A percentile compares a stretch with the other conserved stretches of the same genome.
phyloP scores from a whole-genome alignment of 495 filamentous ascomycete genomes.

The Sabuloglossum arenarium region DNA sequence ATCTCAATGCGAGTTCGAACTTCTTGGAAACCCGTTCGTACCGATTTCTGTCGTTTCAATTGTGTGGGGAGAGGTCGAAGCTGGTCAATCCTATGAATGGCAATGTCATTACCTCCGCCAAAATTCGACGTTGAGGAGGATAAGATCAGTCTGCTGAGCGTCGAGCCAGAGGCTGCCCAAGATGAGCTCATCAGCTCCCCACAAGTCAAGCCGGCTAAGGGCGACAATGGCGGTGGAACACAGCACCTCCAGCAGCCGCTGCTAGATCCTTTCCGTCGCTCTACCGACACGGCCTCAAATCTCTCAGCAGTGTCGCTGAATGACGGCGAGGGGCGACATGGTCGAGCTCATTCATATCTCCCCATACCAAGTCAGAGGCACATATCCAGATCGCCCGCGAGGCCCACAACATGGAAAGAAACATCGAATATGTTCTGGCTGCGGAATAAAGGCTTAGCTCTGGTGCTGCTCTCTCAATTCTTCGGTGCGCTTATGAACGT shows the following conservation, averaged over 20 bases:
- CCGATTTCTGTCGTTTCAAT: neutral
- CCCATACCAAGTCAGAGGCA: neutral
- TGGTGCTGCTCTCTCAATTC: conserved; percentile 58
- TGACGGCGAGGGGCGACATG: neutral
- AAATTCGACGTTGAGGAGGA: neutral
- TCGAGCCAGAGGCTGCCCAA: neutral
- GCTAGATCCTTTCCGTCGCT: neutral
- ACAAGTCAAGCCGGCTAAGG: neutral
- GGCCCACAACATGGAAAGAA: neutral
- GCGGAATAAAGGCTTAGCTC: conserved; percentile 50
- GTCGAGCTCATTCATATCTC: neutral
- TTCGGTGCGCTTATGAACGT: conserved; percentile 85
- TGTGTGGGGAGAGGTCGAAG: neutral
- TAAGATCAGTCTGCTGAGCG: neutral
- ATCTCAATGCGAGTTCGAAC: neutral
- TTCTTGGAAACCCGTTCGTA: too few relatives aligned
- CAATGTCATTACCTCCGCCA: neutral
- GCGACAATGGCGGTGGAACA: neutral
- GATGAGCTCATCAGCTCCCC: neutral
- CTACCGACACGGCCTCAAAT: neutral
- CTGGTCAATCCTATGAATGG: neutral
- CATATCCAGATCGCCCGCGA: neutral
- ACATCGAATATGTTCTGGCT: neutral
- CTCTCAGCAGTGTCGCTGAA: neutral
- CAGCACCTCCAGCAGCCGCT: neutral